These are phyloP conservation scores for Climacium dendroides DNA, from an alignment of 225 moss, liverwort and hornwort species.

Conservation along the genomic window DNA sequence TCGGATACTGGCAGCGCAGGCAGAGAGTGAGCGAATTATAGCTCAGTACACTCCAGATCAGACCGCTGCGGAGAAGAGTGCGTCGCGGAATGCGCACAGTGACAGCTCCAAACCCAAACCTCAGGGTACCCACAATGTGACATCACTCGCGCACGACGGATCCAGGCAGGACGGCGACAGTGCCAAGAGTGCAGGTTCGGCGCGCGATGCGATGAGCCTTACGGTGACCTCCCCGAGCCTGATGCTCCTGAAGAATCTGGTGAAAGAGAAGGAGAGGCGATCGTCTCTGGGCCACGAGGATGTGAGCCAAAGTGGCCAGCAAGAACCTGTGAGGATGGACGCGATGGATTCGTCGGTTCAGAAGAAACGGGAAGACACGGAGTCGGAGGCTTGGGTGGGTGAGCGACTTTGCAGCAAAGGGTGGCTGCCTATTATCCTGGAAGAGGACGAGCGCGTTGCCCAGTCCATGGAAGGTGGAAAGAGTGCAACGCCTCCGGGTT, in stretches of 20 bases:
- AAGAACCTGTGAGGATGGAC: not conserved
- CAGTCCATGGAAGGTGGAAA: slow-evolving; percentile 15
- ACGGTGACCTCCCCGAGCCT: slow-evolving; percentile 21
- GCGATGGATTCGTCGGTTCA: not conserved
- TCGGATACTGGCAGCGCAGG: slow-evolving; percentile 30
- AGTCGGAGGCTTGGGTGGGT: slow-evolving; percentile 48
- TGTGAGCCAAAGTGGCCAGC: not conserved
- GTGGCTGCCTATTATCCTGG: slow-evolving; percentile 74
- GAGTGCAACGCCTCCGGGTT: not conserved
- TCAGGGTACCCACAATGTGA: not conserved
- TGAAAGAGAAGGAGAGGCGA: slow-evolving; percentile 33
- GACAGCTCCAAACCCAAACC: not conserved
- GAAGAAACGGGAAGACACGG: not conserved
- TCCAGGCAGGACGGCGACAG: slow-evolving; percentile 1
- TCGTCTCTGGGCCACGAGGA: slow-evolving; percentile 4
- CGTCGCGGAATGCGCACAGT: not conserved
- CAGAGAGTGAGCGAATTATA: slow-evolving; percentile 22
- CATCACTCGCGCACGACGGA: not conserved
- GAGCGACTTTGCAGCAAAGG: slow-evolving; percentile 62
- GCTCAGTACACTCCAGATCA: slow-evolving; percentile 28
- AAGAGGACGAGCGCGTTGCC: slow-evolving; percentile 59
- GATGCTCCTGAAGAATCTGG: slow-evolving; percentile 23
- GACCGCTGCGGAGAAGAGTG: not conserved
- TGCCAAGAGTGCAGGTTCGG: not conserved
- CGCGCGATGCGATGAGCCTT: slow-evolving; percentile 8